Evolutionary conservation across 305 asterid genomes (phyloP).

Genomic region (Lippia alba): DNA sequence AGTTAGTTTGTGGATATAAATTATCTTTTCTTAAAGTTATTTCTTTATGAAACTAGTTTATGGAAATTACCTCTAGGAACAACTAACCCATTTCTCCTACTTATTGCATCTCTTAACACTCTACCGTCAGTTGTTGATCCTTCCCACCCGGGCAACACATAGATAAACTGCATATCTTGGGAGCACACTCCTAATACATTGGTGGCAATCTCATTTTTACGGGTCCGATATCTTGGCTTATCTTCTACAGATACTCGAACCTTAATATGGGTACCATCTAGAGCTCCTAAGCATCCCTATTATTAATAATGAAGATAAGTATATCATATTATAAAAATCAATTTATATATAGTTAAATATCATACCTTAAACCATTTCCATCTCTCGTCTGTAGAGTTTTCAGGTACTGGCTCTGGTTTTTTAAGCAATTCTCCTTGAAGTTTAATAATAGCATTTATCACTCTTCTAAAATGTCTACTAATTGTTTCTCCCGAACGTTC

Average conservation of each 20-base stretch:
- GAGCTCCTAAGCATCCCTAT: background rate
- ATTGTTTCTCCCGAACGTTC: no score
- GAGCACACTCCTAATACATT: no score
- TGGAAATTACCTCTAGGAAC: background rate
- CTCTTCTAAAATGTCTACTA: background rate
- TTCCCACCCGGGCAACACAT: background rate
- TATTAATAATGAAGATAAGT: background rate
- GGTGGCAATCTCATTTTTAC: no score
- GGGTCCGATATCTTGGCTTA: no score
- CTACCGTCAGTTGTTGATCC: background rate
- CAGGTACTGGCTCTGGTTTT: background rate
- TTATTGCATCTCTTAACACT: conserved; percentile 1
- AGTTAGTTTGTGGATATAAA: background rate
- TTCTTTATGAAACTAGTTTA: background rate
- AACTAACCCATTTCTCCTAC: background rate
- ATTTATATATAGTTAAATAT: background rate
- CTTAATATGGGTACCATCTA: no score
- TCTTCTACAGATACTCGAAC: no score
- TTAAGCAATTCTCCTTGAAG: background rate
- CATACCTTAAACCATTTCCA: background rate
- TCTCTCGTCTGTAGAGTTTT: background rate
- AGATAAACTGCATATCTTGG: background rate
- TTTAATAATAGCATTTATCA: background rate
- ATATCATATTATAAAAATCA: background rate
- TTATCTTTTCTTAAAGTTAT: background rate